Evolutionary conservation across 805 yeast species (phyloP).

Genomic region (Ogataea haglerorum): DNA sequence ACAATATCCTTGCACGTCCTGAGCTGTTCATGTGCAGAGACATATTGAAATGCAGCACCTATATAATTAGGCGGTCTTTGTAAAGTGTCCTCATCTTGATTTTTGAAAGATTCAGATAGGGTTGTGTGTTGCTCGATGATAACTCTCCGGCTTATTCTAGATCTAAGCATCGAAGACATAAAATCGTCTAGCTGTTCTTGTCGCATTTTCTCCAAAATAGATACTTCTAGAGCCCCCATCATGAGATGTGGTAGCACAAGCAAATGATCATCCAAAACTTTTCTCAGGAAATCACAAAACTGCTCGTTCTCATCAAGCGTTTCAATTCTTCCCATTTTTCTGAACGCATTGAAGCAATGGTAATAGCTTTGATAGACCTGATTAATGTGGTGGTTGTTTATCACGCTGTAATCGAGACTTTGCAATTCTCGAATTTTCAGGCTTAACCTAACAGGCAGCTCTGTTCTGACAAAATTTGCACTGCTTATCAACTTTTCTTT

Average conservation of each 20-base stretch:
- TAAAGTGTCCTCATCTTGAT: conserved; percentile 39
- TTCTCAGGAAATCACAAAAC: conserved; percentile 63
- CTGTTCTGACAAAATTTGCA: conserved; percentile 86
- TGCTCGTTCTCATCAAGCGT: conserved; percentile 70
- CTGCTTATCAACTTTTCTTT: conserved; percentile 73
- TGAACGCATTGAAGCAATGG: conserved; percentile 79
- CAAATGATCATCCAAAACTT: conserved; percentile 74
- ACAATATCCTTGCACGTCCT: conserved; percentile 50
- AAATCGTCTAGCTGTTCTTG: conserved; percentile 64
- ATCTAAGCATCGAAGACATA: conserved; percentile 73
- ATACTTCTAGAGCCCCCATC: conserved; percentile 88
- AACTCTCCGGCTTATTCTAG: conserved; percentile 85
- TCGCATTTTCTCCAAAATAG: conserved; percentile 56
- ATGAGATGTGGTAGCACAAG: conserved; percentile 81
- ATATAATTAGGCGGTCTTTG: conserved; percentile 52
- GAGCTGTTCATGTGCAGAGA: conserved; percentile 70
- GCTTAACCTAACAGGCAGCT: conserved; percentile 80
- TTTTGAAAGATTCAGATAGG: conserved; percentile 60
- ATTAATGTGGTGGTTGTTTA: conserved; percentile 79
- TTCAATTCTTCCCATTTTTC: conserved; percentile 65
- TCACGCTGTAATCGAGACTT: conserved; percentile 72
- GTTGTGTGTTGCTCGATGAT: conserved; percentile 90
- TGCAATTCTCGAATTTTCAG: conserved; percentile 78
- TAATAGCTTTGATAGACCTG: conserved; percentile 86
- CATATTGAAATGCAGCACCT: conserved; percentile 79